These are phyloP conservation scores for Ophiostoma ips DNA, from an alignment of 2,329 filamentous ascomycete genomes.

Conservation along the genomic window DNA sequence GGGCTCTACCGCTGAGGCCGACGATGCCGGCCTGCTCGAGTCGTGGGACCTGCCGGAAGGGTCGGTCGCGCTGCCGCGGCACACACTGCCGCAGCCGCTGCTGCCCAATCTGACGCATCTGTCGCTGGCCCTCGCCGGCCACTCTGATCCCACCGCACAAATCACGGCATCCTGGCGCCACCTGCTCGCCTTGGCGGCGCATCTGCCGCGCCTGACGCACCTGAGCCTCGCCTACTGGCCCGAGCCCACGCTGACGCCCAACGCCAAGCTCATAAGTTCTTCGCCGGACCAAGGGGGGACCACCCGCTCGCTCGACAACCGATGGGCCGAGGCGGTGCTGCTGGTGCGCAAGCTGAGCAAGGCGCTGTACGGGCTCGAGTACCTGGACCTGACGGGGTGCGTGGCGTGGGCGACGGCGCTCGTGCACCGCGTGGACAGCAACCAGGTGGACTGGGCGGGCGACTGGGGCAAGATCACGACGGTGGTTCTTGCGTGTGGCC, in stretches of 20 bases:
- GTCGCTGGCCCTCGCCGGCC: constrained; percentile 35
- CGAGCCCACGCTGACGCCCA: constrained; percentile 41
- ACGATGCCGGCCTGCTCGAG: constrained; percentile 24
- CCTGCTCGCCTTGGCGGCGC: constrained; percentile 38
- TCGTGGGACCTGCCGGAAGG: constrained; percentile 35
- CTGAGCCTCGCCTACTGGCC: constrained; percentile 50
- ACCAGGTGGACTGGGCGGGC: constrained; percentile 37
- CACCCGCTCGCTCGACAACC: constrained; percentile 42
- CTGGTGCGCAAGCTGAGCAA: constrained; percentile 41
- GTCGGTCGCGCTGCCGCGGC: constrained; percentile 17
- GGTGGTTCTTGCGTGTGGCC: constrained; percentile 11
- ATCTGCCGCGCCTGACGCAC: constrained; percentile 42
- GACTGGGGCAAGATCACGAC: constrained; percentile 15
- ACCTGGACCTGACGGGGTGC: constrained; percentile 48
- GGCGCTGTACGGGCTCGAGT: constrained; percentile 43
- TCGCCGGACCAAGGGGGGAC: constrained; percentile 40
- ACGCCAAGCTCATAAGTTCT: constrained; percentile 35
- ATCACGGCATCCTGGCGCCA: constrained; percentile 44
- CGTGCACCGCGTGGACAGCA: constrained; percentile 26
- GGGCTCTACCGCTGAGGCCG: not conserved
- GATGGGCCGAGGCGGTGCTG: constrained; percentile 45
- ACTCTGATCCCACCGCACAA: constrained; percentile 1
- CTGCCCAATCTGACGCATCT: constrained; percentile 47
- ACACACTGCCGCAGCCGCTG: constrained; percentile 26
- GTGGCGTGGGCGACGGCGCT: constrained; percentile 39